Percentiles rank a stretch among this genome's conserved stretches.
Evolutionary conservation across 331 rosid genomes (phyloP).

Genomic region (Acacia pycnantha): DNA sequence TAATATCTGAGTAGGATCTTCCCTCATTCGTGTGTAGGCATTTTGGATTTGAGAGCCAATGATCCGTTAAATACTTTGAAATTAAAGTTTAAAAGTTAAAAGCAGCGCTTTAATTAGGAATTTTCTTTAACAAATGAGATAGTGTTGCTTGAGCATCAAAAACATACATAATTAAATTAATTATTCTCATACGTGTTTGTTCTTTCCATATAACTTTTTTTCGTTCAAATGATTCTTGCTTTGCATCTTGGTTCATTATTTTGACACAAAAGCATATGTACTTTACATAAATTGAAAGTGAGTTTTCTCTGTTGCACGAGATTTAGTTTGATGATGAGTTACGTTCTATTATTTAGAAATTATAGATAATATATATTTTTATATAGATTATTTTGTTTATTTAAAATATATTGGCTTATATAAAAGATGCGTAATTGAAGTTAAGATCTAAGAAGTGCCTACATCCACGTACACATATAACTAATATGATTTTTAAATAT

Average conservation of each 20-base stretch:
- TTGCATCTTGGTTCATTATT: background rate
- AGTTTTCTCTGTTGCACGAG: background rate
- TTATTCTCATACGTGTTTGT: background rate
- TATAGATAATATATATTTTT: too few relatives aligned
- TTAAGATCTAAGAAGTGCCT: too few relatives aligned
- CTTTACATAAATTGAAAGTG: background rate
- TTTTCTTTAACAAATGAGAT: constrained; percentile 19
- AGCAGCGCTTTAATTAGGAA: constrained; percentile 16
- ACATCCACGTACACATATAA: too few relatives aligned
- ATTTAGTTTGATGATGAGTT: too few relatives aligned
- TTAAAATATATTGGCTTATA: too few relatives aligned
- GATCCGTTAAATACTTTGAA: background rate
- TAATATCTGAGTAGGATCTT: background rate
- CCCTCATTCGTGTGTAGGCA: background rate
- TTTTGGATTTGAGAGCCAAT: background rate
- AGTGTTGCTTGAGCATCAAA: constrained; percentile 20
- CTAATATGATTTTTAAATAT: too few relatives aligned
- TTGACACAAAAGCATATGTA: constrained; percentile 13
- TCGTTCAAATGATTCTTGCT: background rate
- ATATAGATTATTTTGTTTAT: too few relatives aligned
- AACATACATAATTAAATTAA: background rate
- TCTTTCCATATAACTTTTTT: background rate
- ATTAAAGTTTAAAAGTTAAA: background rate
- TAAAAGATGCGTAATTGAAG: too few relatives aligned
- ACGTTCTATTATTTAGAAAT: too few relatives aligned